These are phyloP conservation scores for Pharnaceum exiguum DNA, from an alignment of 148 eudicot species.

Conservation along the genomic window DNA sequence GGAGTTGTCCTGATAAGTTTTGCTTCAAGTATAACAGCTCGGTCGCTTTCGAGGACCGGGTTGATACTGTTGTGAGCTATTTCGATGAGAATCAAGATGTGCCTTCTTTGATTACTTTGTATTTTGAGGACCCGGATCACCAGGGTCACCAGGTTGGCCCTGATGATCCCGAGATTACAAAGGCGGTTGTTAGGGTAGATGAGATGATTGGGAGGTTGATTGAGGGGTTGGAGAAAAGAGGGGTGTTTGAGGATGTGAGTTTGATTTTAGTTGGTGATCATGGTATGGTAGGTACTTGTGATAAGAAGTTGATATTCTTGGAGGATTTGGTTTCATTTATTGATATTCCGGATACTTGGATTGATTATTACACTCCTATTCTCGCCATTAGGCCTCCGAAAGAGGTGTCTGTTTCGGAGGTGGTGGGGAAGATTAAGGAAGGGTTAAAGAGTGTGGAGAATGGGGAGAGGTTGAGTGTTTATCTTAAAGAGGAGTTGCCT, in stretches of 20 bases:
- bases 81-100: slow-evolving; percentile 59
- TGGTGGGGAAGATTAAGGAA: slow-evolving; percentile 72
- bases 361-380: slow-evolving; percentile 71
- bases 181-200: slow-evolving; percentile 66
- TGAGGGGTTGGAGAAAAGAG: slow-evolving; percentile 65
- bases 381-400: slow-evolving; percentile 66
- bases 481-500: slow-evolving; percentile 77
- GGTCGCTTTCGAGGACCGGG: slow-evolving; percentile 77
- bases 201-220: slow-evolving; percentile 74
- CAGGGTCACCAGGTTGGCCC: slow-evolving; percentile 93
- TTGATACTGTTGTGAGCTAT: slow-evolving; percentile 56
- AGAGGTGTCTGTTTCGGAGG: slow-evolving; percentile 29
- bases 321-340: slow-evolving; percentile 75
- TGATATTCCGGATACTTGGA: slow-evolving; percentile 56
- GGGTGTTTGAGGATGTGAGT: slow-evolving; percentile 81
- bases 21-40: slow-evolving; percentile 58
- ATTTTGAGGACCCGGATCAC: slow-evolving; percentile 94
- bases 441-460: slow-evolving; percentile 57
- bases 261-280: slow-evolving; percentile 85
- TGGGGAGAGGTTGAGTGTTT: slow-evolving; percentile 63
- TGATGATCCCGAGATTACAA: slow-evolving; percentile 73
- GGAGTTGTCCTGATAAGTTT: slow-evolving; percentile 58
- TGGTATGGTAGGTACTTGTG: slow-evolving; percentile 97
- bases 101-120: slow-evolving; percentile 73
- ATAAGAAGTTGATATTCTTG: slow-evolving; percentile 58